Conservation (phyloP, 169 alveolate species). For the Neospora caninum region DNA sequence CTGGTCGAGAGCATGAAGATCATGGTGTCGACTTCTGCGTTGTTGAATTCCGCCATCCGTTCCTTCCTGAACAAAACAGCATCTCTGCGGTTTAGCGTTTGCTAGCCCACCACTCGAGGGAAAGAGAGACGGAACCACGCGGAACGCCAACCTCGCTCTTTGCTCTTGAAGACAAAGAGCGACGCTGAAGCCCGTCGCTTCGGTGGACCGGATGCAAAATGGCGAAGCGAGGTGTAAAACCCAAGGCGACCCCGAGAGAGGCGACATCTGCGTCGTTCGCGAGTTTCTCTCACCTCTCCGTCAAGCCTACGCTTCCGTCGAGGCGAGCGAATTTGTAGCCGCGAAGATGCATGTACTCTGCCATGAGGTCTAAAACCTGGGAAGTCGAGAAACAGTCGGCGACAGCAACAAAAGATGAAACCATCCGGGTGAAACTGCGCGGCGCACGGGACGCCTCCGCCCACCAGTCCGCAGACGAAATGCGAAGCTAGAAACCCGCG, state of each 20-base stretch:
- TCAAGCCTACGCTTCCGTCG: constrained; percentile 92
- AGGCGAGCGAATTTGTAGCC: constrained; percentile 87
- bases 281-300: constrained; percentile 83
- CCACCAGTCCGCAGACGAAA: too few species aligned
- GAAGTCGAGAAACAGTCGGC: neutral
- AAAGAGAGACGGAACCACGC: too few species aligned
- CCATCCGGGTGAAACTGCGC: neutral
- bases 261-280: neutral
- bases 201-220: too few species aligned
- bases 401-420: neutral
- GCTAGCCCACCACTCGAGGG: too few species aligned
- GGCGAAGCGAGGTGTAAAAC: too few species aligned
- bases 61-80: constrained; percentile 43
- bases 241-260: too few species aligned
- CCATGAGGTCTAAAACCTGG: constrained; percentile 89
- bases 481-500: too few species aligned
- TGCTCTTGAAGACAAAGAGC: too few species aligned
- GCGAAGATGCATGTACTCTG: constrained; percentile 84
- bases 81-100: too few species aligned
- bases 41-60: constrained; percentile 64
- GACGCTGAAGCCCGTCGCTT: too few species aligned
- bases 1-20: constrained; percentile 76
- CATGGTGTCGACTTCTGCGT: constrained; percentile 66
- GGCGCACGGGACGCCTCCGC: neutral
- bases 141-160: too few species aligned